Evolutionary conservation across 108 stramenopile genomes (phyloP).

Genomic region (Cyclotella sp.): DNA sequence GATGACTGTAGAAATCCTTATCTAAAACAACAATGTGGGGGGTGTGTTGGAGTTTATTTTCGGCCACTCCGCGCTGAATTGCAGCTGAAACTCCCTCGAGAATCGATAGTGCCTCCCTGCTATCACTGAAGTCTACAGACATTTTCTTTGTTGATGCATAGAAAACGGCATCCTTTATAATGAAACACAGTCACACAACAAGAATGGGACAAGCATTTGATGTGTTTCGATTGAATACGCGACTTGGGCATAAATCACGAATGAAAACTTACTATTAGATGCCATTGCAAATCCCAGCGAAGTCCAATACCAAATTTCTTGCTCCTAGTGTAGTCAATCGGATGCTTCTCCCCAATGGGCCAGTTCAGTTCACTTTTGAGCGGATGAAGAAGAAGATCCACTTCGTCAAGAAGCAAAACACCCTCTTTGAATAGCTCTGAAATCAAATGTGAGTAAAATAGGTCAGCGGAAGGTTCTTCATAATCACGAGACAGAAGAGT

Average conservation of each 20-base stretch:
- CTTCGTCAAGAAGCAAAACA: constrained; percentile 96
- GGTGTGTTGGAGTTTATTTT: constrained; percentile 85
- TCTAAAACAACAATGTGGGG: constrained; percentile 96
- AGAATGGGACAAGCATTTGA: constrained; percentile 33
- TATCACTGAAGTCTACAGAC: constrained; percentile 88
- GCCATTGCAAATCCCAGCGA: constrained; percentile 97
- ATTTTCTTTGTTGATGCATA: constrained; percentile 77
- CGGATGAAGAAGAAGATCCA: constrained; percentile 97
- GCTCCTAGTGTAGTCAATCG: constrained; percentile 95
- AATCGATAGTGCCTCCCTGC: constrained; percentile 84
- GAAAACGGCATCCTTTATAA: constrained; percentile 76
- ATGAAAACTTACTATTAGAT: constrained; percentile 63
- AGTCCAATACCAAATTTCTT: constrained; percentile 87
- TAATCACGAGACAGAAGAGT: neutral
- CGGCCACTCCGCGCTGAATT: constrained; percentile 84
- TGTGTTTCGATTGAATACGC: neutral
- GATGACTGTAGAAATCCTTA: constrained; percentile 82
- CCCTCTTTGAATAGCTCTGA: constrained; percentile 83
- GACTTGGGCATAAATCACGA: constrained; percentile 26
- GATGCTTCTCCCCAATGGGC: constrained; percentile 96
- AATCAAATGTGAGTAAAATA: neutral
- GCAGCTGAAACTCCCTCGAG: constrained; percentile 80
- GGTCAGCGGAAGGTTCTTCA: neutral
- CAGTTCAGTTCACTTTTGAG: constrained; percentile 99
- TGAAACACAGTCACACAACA: neutral